Percentiles rank a stretch among this genome's conserved stretches.
These are phyloP conservation scores for Astraeus odoratus DNA, from an alignment of 768 basidiomycete genomes.

Conservation along the genomic window DNA sequence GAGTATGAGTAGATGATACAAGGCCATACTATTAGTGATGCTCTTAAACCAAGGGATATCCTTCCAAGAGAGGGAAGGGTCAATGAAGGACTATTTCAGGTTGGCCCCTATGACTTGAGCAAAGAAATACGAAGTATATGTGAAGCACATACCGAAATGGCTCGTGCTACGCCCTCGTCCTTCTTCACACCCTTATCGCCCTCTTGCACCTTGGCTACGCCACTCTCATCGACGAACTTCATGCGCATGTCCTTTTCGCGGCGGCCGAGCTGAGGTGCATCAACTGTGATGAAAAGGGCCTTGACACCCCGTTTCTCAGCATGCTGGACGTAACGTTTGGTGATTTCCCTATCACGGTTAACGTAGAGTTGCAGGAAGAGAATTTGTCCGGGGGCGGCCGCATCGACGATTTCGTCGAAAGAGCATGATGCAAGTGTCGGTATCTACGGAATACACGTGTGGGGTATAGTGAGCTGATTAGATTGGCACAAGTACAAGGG, in stretches of 20 bases:
- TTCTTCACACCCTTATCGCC: conserved; percentile 44
- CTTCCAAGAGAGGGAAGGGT: conserved; percentile 78
- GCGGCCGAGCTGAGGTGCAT: conserved; percentile 87
- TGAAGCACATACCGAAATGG: conserved; percentile 59
- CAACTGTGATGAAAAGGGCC: conserved; percentile 89
- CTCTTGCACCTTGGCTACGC: conserved; percentile 18
- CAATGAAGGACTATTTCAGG: conserved; percentile 69
- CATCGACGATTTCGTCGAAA: conserved; percentile 89
- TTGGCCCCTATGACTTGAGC: background rate
- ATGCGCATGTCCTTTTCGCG: conserved; percentile 93
- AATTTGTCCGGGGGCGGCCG: conserved; percentile 63
- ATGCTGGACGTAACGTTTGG: conserved; percentile 76
- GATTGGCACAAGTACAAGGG: background rate
- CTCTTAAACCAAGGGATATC: conserved; percentile 64
- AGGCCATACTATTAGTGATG: conserved; percentile 45
- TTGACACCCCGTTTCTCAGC: conserved; percentile 84
- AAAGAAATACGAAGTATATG: background rate
- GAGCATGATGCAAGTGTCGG: conserved; percentile 88
- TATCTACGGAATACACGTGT: conserved; percentile 45
- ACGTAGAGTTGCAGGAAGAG: conserved; percentile 86
- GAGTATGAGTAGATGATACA: background rate
- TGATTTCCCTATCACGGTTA: conserved; percentile 77
- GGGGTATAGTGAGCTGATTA: background rate
- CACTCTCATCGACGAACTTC: conserved; percentile 74
- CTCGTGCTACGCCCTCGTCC: conserved; percentile 82